These are phyloP conservation scores for Trametes versicolor DNA, from an alignment of 1,284 basidiomycete genomes.

Conservation along the genomic window DNA sequence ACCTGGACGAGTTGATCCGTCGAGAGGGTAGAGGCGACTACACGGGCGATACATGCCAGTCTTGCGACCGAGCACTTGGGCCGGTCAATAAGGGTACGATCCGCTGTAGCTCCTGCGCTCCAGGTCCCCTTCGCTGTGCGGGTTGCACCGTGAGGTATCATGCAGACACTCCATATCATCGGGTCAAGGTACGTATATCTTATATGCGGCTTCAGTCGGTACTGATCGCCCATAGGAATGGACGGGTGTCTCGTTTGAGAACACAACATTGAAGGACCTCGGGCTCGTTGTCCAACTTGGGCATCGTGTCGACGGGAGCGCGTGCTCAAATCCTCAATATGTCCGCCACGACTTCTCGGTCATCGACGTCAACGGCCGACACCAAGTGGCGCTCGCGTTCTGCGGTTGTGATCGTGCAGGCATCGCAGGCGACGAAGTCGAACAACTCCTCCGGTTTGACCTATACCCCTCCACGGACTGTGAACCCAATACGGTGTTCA, in stretches of 20 bases:
- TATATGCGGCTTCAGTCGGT: no score
- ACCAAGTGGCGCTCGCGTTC: no score
- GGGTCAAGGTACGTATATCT: constrained; percentile 7
- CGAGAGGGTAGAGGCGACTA: constrained; percentile 1
- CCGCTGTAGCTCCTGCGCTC: neutral
- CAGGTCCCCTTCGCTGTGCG: neutral
- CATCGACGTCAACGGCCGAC: constrained; percentile 14
- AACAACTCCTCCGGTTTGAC: constrained; percentile 20
- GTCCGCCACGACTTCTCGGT: constrained; percentile 9
- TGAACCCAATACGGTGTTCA: constrained; percentile 29
- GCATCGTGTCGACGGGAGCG: constrained; percentile 23
- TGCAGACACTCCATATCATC: constrained; percentile 2
- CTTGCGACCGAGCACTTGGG: neutral
- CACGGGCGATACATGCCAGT: neutral
- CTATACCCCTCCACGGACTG: constrained; percentile 29
- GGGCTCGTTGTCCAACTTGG: constrained; percentile 35
- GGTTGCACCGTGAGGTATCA: neutral
- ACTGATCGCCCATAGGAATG: neutral
- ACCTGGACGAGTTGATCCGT: constrained; percentile 9
- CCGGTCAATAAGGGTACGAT: no score
- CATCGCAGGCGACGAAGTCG: neutral
- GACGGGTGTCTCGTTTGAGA: neutral
- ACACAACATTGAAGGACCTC: neutral
- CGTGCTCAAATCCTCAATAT: constrained; percentile 4
- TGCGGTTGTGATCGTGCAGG: constrained; percentile 9